Evolutionary conservation across 768 basidiomycete genomes (phyloP).

Genomic region (Hydnomerulius pinastri): DNA sequence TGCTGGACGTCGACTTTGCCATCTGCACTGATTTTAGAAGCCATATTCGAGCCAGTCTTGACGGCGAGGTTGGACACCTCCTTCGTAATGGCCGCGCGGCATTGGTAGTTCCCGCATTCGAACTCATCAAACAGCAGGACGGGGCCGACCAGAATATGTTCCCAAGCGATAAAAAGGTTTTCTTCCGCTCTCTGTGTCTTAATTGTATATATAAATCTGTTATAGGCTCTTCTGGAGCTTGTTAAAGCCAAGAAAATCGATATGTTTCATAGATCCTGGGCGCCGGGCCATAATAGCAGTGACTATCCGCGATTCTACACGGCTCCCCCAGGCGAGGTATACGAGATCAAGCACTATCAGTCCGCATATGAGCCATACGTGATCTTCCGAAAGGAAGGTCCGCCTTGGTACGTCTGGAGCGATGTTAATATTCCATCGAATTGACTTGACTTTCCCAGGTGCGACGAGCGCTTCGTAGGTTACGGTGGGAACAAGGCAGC

Average conservation of each 20-base stretch:
- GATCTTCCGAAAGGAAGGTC: slow-evolving; percentile 73
- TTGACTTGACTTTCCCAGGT: slow-evolving; percentile 49
- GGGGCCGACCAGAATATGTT: slow-evolving; percentile 60
- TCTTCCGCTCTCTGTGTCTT: not conserved
- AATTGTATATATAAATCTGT: not conserved
- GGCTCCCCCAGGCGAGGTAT: slow-evolving; percentile 64
- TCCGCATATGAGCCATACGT: slow-evolving; percentile 89
- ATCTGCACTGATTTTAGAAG: slow-evolving; percentile 79
- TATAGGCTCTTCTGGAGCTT: slow-evolving; percentile 58
- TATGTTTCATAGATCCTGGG: slow-evolving; percentile 81
- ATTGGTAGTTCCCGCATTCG: slow-evolving; percentile 85
- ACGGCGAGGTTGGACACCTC: slow-evolving; percentile 34
- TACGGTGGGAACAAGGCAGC: slow-evolving; percentile 95
- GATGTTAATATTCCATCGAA: not conserved
- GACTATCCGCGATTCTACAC: slow-evolving; percentile 72
- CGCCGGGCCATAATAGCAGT: slow-evolving; percentile 77
- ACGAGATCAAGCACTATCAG: slow-evolving; percentile 76
- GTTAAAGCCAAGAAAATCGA: slow-evolving; percentile 55
- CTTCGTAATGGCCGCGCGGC: slow-evolving; percentile 65
- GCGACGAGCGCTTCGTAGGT: slow-evolving; percentile 88
- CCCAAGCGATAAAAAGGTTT: slow-evolving; percentile 69
- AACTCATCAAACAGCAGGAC: slow-evolving; percentile 66
- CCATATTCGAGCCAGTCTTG: slow-evolving; percentile 47
- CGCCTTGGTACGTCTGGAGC: slow-evolving; percentile 60
- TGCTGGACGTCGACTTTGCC: slow-evolving; percentile 90